phyloP scores from a whole-genome alignment of 169 alveolate genomes.

The Perkinsus marinus region DNA sequence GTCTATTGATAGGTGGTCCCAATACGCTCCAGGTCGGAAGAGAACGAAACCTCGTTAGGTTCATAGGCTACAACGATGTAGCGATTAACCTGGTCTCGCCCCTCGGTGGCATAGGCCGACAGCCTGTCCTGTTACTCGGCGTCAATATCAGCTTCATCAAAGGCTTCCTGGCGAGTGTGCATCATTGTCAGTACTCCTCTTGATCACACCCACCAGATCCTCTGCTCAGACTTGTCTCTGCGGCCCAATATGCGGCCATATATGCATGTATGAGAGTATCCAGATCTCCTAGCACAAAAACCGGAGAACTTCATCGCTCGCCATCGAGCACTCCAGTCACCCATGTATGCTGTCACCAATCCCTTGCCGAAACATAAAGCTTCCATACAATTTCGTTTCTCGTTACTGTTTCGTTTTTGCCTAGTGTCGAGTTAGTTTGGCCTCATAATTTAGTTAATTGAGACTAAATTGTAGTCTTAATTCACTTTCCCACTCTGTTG shows the following conservation, averaged over 20 bases:
- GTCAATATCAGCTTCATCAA: background rate
- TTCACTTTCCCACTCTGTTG: too few species aligned
- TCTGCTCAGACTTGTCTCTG: background rate
- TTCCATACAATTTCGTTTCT: background rate
- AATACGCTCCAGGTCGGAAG: background rate
- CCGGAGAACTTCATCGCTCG: background rate
- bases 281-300: background rate
- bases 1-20: background rate
- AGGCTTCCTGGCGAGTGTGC: background rate
- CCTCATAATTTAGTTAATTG: too few species aligned
- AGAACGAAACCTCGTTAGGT: background rate
- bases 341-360: background rate
- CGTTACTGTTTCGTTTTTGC: background rate
- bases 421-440: too few species aligned
- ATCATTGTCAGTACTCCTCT: background rate
- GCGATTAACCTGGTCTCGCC: background rate
- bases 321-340: background rate
- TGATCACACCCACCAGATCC: background rate
- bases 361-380: background rate
- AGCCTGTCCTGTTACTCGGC: background rate
- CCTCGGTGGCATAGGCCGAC: background rate
- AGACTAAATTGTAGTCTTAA: too few species aligned
- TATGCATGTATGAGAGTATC: background rate
- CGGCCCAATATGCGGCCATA: background rate
- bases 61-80: background rate